Base-by-base conservation (phyloP, 768 basidiomycete species). In the Leccinum sublutescens region DNA sequence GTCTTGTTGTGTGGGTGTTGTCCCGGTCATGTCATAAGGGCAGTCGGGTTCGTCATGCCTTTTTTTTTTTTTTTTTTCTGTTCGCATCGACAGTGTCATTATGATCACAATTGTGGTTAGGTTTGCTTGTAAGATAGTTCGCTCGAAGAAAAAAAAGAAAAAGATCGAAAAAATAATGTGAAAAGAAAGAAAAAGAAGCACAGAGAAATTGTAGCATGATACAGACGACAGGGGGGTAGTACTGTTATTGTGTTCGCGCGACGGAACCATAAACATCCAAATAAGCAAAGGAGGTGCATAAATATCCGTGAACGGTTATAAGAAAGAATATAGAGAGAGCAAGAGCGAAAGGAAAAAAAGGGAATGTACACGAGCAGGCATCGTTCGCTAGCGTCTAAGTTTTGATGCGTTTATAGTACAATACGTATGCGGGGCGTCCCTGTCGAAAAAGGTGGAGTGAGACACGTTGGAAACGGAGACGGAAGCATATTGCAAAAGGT, bases 321-420 rank as follows among this genome's bases (percentile, higher is more conserved):
- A 7, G 51, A 60, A 52, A 23, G 52, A 31, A 12, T 2, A 34
- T 23, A 49, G 48, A 23, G 14, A 0, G 48, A 14, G n/a, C 10
- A 19, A 43, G 23, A 9, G 48, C 8, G 43, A 9, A 49, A 59
- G 55, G 15, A 50, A 19, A 12, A 53, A 45, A 40, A 23, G 29
- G 8, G 11, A 57, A 36, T 45, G 57, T 58, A 29, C 49, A 49
- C 48, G n/a, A 47, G 36, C 34, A 55, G 3, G 17, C 31, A 36
- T 3, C 8, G 19, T 23, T 49, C 2, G 43, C 12, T 15, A 5
- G 10, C 19, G 25, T 65, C 61, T 72, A 74, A 10, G 62, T 55
- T 51, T 58, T 68, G 61, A 78, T 79, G 68, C 88, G 78, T 71
- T 90, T 90, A 75, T 90, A 93, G 72, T 89, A 93, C 72, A 93